phyloP scores from a whole-genome alignment of 495 filamentous ascomycete species.

The Rhizodiscina lignyota region DNA sequence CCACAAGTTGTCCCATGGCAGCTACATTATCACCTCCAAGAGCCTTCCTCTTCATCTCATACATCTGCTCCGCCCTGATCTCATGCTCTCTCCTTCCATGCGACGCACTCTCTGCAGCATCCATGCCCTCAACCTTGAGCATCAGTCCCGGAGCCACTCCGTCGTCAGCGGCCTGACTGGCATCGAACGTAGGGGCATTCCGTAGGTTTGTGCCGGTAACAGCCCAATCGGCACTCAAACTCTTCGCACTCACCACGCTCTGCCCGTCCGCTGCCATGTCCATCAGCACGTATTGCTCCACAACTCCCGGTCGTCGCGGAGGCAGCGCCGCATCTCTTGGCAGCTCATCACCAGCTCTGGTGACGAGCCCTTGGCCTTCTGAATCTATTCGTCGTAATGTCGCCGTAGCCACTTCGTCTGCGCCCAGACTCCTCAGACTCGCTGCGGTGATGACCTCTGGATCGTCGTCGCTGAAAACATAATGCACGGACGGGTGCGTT shows the following conservation, averaged over 20 bases:
- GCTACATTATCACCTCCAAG: conserved; percentile 12
- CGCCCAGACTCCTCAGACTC: conserved; percentile 13
- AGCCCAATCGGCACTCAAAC: conserved; percentile 20
- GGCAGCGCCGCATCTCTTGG: conserved; percentile 4
- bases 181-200: conserved; percentile 18
- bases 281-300: conserved; percentile 20
- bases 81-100: background rate
- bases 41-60: conserved; percentile 7
- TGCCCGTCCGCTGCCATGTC: conserved; percentile 20
- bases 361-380: background rate
- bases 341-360: background rate
- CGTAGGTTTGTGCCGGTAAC: conserved; percentile 11
- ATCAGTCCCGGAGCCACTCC: no score
- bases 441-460: conserved; percentile 18
- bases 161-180: no score
- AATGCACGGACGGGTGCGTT: conserved; percentile 71
- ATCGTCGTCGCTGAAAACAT: conserved; percentile 44
- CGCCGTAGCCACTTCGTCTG: conserved; percentile 4
- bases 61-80: conserved; percentile 7
- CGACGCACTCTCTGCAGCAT: background rate
- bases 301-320: conserved; percentile 8
- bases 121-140: conserved; percentile 5
- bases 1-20: conserved; percentile 9
- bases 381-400: background rate
- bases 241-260: conserved; percentile 14